Evolutionary conservation across 192 early-diverging fungal genomes (phyloP).

Genomic region (Gigaspora rosea): DNA sequence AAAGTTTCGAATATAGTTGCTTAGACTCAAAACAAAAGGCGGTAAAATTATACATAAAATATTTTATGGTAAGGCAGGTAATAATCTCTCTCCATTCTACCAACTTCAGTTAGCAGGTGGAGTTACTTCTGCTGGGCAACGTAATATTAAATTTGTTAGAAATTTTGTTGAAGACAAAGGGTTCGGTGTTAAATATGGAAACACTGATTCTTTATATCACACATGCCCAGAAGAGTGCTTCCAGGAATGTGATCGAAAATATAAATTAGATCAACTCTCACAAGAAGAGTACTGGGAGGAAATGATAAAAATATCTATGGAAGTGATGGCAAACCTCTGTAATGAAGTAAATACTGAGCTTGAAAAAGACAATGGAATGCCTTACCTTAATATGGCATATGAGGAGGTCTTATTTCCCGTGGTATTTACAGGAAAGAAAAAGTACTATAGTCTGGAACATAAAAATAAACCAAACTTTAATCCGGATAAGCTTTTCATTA

Average conservation of each 20-base stretch:
- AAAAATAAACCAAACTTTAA: not conserved
- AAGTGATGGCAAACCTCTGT: not conserved
- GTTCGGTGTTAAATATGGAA: not conserved
- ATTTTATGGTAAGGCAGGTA: too few species aligned
- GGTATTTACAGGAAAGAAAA: constrained; percentile 9
- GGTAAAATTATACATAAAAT: too few species aligned
- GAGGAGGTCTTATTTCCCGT: constrained; percentile 12
- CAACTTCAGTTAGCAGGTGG: too few species aligned
- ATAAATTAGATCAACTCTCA: not conserved
- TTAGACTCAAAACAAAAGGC: too few species aligned
- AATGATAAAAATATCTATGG: constrained; percentile 27
- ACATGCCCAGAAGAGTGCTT: not conserved
- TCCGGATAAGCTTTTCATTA: not conserved
- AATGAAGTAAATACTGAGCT: constrained; percentile 11
- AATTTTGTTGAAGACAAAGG: not conserved
- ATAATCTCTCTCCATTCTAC: too few species aligned
- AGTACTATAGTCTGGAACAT: not conserved
- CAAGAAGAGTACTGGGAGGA: constrained; percentile 5
- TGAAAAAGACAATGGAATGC: not conserved
- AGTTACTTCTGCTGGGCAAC: too few species aligned
- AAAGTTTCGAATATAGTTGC: too few species aligned
- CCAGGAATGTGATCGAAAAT: constrained; percentile 5
- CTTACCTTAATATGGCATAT: constrained; percentile 12
- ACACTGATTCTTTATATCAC: constrained; percentile 15
- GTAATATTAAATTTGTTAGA: not conserved